Evolutionary conservation across 345 rosid species (phyloP).

Genomic region (Lenwebbia sp.): DNA sequence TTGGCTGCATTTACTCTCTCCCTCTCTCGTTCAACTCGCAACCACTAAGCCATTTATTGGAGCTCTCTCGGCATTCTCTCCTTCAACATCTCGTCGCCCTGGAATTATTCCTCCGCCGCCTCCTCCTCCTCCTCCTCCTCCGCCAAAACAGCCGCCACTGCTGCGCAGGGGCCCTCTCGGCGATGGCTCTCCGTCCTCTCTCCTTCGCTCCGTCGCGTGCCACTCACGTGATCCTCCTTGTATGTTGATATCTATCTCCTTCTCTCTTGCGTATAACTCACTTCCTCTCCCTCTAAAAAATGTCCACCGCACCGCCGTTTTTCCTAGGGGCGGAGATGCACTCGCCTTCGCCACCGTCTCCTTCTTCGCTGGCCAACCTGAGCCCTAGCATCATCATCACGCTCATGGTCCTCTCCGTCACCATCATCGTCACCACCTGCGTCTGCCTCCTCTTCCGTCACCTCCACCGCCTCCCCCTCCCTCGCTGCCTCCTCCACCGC

Average conservation of each 20-base stretch:
- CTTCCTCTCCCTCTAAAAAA: neutral
- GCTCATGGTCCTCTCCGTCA: slow-evolving; percentile 42
- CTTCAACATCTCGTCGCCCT: too few species aligned
- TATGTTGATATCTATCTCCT: neutral
- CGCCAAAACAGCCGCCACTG: too few species aligned
- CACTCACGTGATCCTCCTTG: neutral
- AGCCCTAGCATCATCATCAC: slow-evolving; percentile 58
- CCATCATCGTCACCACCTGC: slow-evolving; percentile 48
- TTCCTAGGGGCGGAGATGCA: slow-evolving; percentile 4
- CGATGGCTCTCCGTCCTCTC: too few species aligned
- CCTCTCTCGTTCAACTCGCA: neutral
- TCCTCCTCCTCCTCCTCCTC: too few species aligned
- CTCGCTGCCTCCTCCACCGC: slow-evolving; percentile 51
- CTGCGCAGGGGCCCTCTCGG: too few species aligned
- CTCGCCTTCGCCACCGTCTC: slow-evolving; percentile 9
- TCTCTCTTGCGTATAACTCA: neutral
- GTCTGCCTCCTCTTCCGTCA: slow-evolving; percentile 69
- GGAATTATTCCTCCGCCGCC: too few species aligned
- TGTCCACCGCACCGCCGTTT: neutral
- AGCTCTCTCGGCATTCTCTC: neutral
- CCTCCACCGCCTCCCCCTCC: slow-evolving; percentile 47
- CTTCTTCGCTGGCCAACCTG: slow-evolving; percentile 30
- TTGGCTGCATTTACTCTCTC: neutral
- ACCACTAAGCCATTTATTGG: neutral
- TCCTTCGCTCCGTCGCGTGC: neutral